Evolutionary conservation across 1,284 basidiomycete genomes (phyloP), one percentile per base, ranked within the genome.

Genomic region (Irpex lacteus): DNA sequence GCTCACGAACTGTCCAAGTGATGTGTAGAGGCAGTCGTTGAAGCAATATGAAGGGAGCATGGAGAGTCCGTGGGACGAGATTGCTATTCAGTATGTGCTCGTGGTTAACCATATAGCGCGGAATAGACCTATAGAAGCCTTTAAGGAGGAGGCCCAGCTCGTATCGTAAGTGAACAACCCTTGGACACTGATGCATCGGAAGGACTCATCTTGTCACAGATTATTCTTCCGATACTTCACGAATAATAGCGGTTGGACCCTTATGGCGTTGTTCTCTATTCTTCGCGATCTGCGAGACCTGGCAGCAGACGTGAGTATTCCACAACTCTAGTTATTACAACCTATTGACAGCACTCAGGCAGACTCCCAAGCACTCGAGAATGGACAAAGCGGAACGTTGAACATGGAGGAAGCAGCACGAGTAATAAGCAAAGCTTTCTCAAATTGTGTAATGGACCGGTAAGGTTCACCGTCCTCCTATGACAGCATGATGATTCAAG

Each of bases 331-430:
- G n/a, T 64, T n/a, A n/a, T 38, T 32, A 54, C 61, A 55, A 26
- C 2, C 7, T 8, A 64, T 38, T 6, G 11, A 11, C 18, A 1
- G 34, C 62, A 9, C 53, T 37, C 9, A 92, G 91, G 90, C 90
- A 61, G 91, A 93, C 68, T 74, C 84, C 37, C 82, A 88, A 67
- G 85, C 86, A 36, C 85, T 80, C 68, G 81, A 81, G 57, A 83
- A 82, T 65, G 81, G 81, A 67, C 82, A 85, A 69, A 85, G 83
- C 68, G 85, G 83, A 67, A 89, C 86, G 60, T 88, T 87, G 19
- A 89, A 86, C 65, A 89, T 96, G 82, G 96, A 98, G 72, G 95
- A 96, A 70, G 91, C 95, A n/a, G 94, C 96, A 0, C 81, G 96
- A 32, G 85, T 89, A 37, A 91, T 98, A 61, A 92, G 93, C 65